Evolutionary conservation across 306 rosid genomes (phyloP), one percentile per base, ranked within the genome.

Genomic region (Ormosia semicastrata): DNA sequence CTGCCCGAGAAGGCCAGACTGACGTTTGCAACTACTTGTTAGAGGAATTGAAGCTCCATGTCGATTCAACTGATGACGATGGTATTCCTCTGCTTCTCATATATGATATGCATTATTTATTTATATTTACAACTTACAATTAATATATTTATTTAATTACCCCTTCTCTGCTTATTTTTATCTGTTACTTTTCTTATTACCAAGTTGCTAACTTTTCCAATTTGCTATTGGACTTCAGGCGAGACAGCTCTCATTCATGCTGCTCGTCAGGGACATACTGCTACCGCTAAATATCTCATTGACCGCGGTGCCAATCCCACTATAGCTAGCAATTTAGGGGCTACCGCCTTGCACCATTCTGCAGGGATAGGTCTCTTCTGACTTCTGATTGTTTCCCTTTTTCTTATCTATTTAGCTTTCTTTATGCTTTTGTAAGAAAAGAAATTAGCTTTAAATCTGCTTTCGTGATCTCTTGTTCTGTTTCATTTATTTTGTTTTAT

Each of bases 191-290:
- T 66, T 8, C 11, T 60, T 43, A 69, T 68, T 17, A 29, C 5
- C 39, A 12, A 69, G 29, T 10, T 52, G 32, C 29, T 36, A 34
- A 71, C 54, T 2, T 59, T 46, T 18, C 6, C 43, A 46, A 62
- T 36, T 83, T 54, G 11, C 37, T 50, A 34, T 80, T 75, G 62
- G 24, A 75, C 62, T 64, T 36, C 65, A 85, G 88, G 98, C 1
- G 96, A 95, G 73, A 93, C 99, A 58, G 91, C 99, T 39, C 94
- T 95, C 40, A 84, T 93, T 88, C 99, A 95, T 84, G 96, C 97
- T 85, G 94, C 96, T 43, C 94, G 94, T 59, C 95, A 89, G 77
- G 97, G 97, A 14, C 96, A 89, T 47, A 89, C 88, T 1, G 86
- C 15, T 32, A 95, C 99, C 44, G 99, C 97, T 47, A 92, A 87